A percentile compares a stretch with the other conserved stretches of the same genome.
These are phyloP conservation scores for Strobilomyces echinocephalus DNA, from an alignment of 768 basidiomycete species.

Conservation along the genomic window DNA sequence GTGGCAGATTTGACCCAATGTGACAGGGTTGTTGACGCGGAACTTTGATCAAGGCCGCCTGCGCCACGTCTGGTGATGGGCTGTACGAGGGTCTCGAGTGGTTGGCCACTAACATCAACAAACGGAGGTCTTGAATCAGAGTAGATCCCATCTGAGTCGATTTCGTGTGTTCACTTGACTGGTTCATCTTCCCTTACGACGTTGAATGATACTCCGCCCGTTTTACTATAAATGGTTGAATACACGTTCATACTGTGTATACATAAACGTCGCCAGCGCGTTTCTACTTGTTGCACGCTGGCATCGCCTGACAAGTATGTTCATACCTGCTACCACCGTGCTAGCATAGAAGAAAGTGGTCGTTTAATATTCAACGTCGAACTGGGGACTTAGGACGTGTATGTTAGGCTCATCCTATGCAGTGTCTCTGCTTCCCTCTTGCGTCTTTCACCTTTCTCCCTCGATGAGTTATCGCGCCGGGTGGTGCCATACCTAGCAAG, in stretches of 20 bases:
- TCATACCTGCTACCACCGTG: conserved; percentile 4
- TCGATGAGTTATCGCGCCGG: conserved; percentile 52
- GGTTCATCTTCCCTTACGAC: conserved; percentile 57
- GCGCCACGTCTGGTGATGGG: conserved; percentile 97
- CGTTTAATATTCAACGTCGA: not conserved
- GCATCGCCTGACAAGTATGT: conserved; percentile 15
- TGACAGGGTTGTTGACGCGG: conserved; percentile 14
- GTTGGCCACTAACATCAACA: conserved; percentile 82
- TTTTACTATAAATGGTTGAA: conserved; percentile 32
- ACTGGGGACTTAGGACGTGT: conserved; percentile 6
- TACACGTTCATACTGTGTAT: not conserved
- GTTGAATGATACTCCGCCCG: conserved; percentile 48
- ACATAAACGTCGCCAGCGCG: conserved; percentile 1
- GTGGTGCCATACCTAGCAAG: conserved; percentile 62
- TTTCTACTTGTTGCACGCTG: no score
- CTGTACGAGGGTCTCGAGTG: conserved; percentile 98
- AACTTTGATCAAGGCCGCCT: conserved; percentile 67
- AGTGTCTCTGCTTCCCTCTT: conserved; percentile 76
- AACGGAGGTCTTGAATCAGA: conserved; percentile 63
- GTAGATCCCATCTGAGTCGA: conserved; percentile 32
- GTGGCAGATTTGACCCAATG: conserved; percentile 21
- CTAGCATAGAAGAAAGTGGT: conserved; percentile 8
- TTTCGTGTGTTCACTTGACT: conserved; percentile 46
- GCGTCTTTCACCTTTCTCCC: conserved; percentile 67
- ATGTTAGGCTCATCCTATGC: conserved; percentile 44